Evolutionary conservation across 495 filamentous ascomycete species (phyloP), one percentile per base, ranked within the genome.

Genomic region (Podospora didyma): DNA sequence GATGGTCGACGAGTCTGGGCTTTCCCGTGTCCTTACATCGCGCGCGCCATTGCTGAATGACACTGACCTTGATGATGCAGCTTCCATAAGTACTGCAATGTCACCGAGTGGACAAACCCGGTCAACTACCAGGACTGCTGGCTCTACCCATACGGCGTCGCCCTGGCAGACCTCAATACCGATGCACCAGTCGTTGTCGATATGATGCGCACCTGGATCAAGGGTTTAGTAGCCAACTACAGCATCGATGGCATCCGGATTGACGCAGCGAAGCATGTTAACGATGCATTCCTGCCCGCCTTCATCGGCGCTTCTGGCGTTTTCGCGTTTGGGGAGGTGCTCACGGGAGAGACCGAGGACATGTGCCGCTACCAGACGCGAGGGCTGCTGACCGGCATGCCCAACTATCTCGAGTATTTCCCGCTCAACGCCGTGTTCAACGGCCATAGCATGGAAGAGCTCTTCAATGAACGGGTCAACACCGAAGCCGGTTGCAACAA

Each of bases 251-350:
- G 84, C 7, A 77, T 92, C 31, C 84, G 88, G 19, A 70, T 90
- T 23, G 88, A 91, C 63, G 85, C 83, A 0, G 84, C 81, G 22
- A 82, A 81, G 57, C 79, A 92, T 55, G 85, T 90, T 35, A 75
- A 85, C 58, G 82, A 82, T 31, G 73, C 73, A 28, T 90, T 89
- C 72, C 89, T 81, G 75, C 65, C 80, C 0, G 1, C 31, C 49
- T 90, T 86, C 63, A 73, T 76, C 22, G 57, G 66, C 17, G 81
- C 85, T 39, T 82, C 86, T 1, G 86, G 84, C n/a, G 49, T 51
- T 17, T 51, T 51, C 22, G 49, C 49, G 7, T 22, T 51, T 11
- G 49, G 49, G n/a, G 49, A 51, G 34, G 49, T 51, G 16, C 31
- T 51, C 6, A 51, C 49, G 6, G 49, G 49, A 16, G 34, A 37